Base-by-base conservation (phyloP, 768 basidiomycete species). In the Suillus ampliporus region DNA sequence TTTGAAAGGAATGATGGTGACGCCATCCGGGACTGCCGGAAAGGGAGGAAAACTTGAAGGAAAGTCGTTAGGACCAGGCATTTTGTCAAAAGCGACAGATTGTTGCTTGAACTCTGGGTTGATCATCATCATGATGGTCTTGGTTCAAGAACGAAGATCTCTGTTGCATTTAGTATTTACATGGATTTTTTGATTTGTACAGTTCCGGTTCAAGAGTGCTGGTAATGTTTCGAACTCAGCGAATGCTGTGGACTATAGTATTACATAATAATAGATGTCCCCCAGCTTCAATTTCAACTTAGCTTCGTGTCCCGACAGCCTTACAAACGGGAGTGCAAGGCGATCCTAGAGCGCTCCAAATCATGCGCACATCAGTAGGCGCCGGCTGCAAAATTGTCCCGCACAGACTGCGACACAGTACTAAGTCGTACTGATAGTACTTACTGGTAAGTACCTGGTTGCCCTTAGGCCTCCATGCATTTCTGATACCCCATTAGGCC, bases 21-120 rank as follows among this genome's bases (percentile, higher is more conserved):
- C 78, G 19, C 80, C 84, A 6, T 69, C 67, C 0, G 83, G 83
- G 0, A 65, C 51, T 2, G 48, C 15, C 8, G 85, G 85, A 65
- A 85, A 86, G 0, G 85, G 84, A 1, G 84, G 84, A 61, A 84
- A 85, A 11, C 3, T 50, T 15, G 46, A 52, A 23, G 47, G 0
- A 4, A 52, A 23, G 1, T 61, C 58, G 28, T 60, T 21, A 35
- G 13, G 7, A n/a, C 17, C 51, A 26, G 44, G 31, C 13, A 26
- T n/a, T 28, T 44, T 34, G 17, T 5, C 26, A 23, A 46, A 28
- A n/a, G 54, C 26, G 14, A 62, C 34, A 9, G 57, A 19, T 59
- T 46, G 56, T 28, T 62, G 28, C 35, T 58, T 35, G 34, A 19
- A 37, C 13, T 21, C n/a, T 59, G 34, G 9, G n/a, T 14, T 43